Conservation (phyloP, 768 basidiomycete species). For the Termitomyces sp. region DNA sequence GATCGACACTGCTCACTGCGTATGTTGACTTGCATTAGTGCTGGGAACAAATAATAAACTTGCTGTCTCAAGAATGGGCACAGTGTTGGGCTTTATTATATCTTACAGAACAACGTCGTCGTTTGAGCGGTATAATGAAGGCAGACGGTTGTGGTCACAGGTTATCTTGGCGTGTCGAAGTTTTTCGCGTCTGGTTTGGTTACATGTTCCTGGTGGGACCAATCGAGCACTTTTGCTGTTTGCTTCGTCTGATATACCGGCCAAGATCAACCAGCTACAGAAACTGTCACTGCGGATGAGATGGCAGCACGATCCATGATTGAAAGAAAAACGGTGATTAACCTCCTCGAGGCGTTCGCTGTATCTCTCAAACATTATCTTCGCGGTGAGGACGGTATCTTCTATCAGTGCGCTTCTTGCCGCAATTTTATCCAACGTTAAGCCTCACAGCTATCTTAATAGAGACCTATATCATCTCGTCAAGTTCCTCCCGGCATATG, state of each 20-base stretch:
- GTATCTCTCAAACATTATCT: slow-evolving; percentile 69
- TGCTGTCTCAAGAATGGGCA: slow-evolving; percentile 37
- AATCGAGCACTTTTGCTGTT: neutral
- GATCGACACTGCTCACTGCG: slow-evolving; percentile 64
- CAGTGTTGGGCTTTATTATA: slow-evolving; percentile 70
- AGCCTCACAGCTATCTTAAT: neutral
- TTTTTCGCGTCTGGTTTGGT: slow-evolving; percentile 60
- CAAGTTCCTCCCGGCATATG: slow-evolving; percentile 67
- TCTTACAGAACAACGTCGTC: slow-evolving; percentile 69
- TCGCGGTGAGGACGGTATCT: slow-evolving; percentile 49
- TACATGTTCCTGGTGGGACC: slow-evolving; percentile 53
- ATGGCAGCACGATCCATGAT: slow-evolving; percentile 44
- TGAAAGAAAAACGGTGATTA: slow-evolving; percentile 67
- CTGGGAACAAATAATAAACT: neutral
- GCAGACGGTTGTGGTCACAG: slow-evolving; percentile 62
- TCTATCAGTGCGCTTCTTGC: slow-evolving; percentile 30
- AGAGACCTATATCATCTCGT: slow-evolving; percentile 64
- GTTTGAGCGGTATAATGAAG: slow-evolving; percentile 76
- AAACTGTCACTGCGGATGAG: slow-evolving; percentile 19
- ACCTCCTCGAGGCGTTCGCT: slow-evolving; percentile 59
- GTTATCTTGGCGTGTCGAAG: slow-evolving; percentile 55
- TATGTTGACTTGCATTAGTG: slow-evolving; percentile 31
- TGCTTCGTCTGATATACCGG: neutral
- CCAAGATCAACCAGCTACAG: slow-evolving; percentile 18
- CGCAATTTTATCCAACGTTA: slow-evolving; percentile 14